Base-by-base conservation (phyloP, 371 early-diverging fungal species). In the Mucor indicus region DNA sequence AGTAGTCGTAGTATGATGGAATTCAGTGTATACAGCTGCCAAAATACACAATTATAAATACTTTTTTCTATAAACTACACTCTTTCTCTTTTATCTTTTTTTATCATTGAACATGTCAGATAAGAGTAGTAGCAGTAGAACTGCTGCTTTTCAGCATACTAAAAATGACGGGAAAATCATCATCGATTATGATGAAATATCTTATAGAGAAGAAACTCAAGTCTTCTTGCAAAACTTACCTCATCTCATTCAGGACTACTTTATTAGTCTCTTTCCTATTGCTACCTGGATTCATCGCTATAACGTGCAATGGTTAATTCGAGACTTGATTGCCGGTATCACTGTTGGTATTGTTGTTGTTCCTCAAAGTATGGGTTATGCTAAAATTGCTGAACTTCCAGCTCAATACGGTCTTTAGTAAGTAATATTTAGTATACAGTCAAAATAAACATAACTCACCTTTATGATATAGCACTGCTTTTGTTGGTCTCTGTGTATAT, bases 341-440 rank as follows among this genome's bases (percentile, higher is more conserved):
- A 93, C 95, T 5, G 88, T 93, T 16, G 93, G 90, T 16, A 67
- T 89, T 32, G 84, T 95, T 8, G 83, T 90, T 16, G 81, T 95
- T 16, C 95, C 93, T 15, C 95, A 95, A 55, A 76, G 79, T 49
- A 84, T 90, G 85, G 88, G 83, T 33, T 89, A 90, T 55, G 86
- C 94, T n/a, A 90, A 86, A 60, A 72, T 95, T 12, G 93, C 92
- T 2, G 65, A 69, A 22, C 68, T 95, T 15, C 86, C 90, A 15
- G 80, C 86, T 22, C 77, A 92, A 63, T 90, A 89, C 56, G 95
- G 93, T 4, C 74, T 95, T 29, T 95, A 95, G 78, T 85, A 91
- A 57, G 59, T 31, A 7, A 3, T 4, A 16, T 4, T 5, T 24
- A 15, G 8, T 13, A 29, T 25, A 19, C 1, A 38, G 20, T 1